A percentile compares a stretch with the other conserved stretches of the same genome.
Evolutionary conservation across 768 basidiomycete genomes (phyloP).

Genomic region (Wakefieldia striispora): DNA sequence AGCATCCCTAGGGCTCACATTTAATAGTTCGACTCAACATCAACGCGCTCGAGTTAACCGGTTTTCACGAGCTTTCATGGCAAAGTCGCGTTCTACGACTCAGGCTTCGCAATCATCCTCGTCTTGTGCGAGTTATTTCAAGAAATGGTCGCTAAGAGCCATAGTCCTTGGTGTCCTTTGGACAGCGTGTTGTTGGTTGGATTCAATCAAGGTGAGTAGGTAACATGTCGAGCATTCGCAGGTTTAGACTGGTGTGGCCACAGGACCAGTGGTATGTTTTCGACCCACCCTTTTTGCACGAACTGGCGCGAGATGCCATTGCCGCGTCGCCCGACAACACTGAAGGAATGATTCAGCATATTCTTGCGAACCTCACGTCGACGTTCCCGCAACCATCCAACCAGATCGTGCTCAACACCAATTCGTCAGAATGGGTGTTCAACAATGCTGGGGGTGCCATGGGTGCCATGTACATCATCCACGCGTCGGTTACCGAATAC

Average conservation of each 20-base stretch:
- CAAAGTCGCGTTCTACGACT: constrained; percentile 6
- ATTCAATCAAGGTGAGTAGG: constrained; percentile 58
- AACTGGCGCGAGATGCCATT: constrained; percentile 74
- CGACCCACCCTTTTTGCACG: constrained; percentile 67
- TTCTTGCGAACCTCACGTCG: constrained; percentile 73
- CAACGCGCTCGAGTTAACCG: background rate
- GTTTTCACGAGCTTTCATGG: constrained; percentile 15
- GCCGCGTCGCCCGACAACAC: constrained; percentile 62
- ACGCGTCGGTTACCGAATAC: constrained; percentile 96
- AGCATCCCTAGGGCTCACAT: no score
- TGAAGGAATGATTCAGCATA: constrained; percentile 73
- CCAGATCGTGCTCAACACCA: constrained; percentile 47
- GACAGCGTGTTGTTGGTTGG: constrained; percentile 49
- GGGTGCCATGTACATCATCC: constrained; percentile 98
- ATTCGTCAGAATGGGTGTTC: constrained; percentile 86
- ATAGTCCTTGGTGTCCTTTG: constrained; percentile 27
- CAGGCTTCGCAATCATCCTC: background rate
- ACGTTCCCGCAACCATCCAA: constrained; percentile 63
- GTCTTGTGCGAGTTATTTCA: constrained; percentile 10
- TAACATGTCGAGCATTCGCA: background rate
- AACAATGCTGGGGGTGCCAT: constrained; percentile 98
- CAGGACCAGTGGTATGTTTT: constrained; percentile 89
- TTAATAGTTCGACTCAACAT: no score
- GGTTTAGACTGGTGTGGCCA: background rate
- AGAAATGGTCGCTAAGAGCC: constrained; percentile 34